A percentile compares a stretch with the other conserved stretches of the same genome.
These are phyloP conservation scores for Epichloe scottii DNA, from an alignment of 2,329 filamentous ascomycete genomes.

Conservation along the genomic window DNA sequence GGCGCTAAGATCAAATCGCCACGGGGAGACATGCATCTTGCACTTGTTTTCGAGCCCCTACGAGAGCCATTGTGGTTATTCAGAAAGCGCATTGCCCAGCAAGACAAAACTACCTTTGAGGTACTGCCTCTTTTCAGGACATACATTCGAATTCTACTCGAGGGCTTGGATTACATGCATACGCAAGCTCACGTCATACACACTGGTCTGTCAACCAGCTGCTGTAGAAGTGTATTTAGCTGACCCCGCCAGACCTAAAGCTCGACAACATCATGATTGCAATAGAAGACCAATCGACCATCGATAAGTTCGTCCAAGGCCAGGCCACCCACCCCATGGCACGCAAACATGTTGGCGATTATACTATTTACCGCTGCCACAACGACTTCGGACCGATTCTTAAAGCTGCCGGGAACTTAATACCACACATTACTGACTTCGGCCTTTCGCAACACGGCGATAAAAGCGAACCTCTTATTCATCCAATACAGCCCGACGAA, in stretches of 20 bases:
- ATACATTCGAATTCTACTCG: conserved; percentile 21
- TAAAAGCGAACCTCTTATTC: conserved; percentile 2
- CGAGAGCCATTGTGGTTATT: conserved; percentile 27
- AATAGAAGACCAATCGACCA: conserved; percentile 10
- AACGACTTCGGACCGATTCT: conserved; percentile 8
- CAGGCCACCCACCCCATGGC: conserved; percentile 1
- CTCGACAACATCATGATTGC: conserved; percentile 13
- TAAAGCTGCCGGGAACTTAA: neutral
- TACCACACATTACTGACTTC: conserved; percentile 2
- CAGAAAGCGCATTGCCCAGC: conserved; percentile 21
- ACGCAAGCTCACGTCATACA: conserved; percentile 31
- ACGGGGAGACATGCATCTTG: conserved; percentile 18
- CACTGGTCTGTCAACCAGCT: conserved; percentile 20
- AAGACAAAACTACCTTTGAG: conserved; percentile 7
- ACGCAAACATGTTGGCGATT: neutral
- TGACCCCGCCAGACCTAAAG: conserved; percentile 10
- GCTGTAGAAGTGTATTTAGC: neutral
- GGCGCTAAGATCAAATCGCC: conserved; percentile 17
- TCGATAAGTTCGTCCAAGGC: conserved; percentile 6
- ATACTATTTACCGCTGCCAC: conserved; percentile 10
- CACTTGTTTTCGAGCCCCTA: conserved; percentile 24
- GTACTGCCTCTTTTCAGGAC: conserved; percentile 19
- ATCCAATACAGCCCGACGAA: conserved; percentile 12
- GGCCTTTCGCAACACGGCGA: conserved; percentile 2
- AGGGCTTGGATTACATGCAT: conserved; percentile 25